Conservation (phyloP, 108 stramenopile genomes). For the Fragilaria crotonensis region DNA sequence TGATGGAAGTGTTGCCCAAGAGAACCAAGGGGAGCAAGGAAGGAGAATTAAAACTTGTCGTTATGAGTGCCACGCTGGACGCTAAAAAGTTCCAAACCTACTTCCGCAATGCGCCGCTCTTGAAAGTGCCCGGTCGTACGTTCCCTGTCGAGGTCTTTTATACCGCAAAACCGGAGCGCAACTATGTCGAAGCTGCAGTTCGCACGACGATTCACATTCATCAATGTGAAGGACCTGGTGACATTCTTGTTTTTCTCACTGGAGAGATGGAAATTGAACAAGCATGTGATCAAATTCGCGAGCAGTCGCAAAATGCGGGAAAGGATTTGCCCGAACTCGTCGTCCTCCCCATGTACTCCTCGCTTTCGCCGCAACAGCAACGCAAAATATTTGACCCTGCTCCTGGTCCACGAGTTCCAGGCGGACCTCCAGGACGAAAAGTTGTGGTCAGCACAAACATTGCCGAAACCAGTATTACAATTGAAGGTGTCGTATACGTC, state of each 20-base stretch:
- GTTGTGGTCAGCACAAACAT: slow-evolving; percentile 98
- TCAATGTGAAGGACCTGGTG: slow-evolving; percentile 95
- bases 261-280: slow-evolving; percentile 99
- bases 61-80: slow-evolving; percentile 98
- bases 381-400: slow-evolving; percentile 89
- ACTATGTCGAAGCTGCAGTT: slow-evolving; percentile 98
- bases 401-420: slow-evolving; percentile 86
- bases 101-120: slow-evolving; percentile 78
- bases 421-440: slow-evolving; percentile 95
- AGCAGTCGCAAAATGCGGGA: slow-evolving; percentile 52
- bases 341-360: slow-evolving; percentile 96
- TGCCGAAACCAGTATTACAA: slow-evolving; percentile 98
- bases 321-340: slow-evolving; percentile 76
- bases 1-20: slow-evolving; percentile 91
- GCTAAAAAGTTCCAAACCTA: slow-evolving; percentile 92
- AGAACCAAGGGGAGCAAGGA: slow-evolving; percentile 58
- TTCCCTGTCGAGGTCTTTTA: slow-evolving; percentile 97
- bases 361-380: slow-evolving; percentile 92
- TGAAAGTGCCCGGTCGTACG: slow-evolving; percentile 96
- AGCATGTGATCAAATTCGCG: slow-evolving; percentile 89
- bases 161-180: slow-evolving; percentile 94
- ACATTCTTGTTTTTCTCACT: slow-evolving; percentile 97
- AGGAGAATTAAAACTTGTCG: slow-evolving; percentile 92
- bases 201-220: slow-evolving; percentile 96
- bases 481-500: slow-evolving; percentile 99